Conservation (phyloP, 371 early-diverging fungal genomes). For the Mortierella polycephala region DNA sequence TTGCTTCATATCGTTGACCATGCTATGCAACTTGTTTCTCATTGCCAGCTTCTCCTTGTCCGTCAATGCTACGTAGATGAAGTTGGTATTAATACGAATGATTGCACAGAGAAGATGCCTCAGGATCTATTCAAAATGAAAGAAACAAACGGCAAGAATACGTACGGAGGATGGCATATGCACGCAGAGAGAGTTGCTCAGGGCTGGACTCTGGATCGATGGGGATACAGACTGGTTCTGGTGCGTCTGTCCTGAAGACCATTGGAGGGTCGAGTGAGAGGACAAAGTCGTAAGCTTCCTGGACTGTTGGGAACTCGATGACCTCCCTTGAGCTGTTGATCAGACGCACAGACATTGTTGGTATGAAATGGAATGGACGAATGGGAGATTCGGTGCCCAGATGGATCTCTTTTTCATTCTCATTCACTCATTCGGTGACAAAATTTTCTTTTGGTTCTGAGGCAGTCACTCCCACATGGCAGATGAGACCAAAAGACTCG, state of each 20-base stretch:
- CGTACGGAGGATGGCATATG: slow-evolving; percentile 54
- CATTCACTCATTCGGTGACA: background rate
- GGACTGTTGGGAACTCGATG: slow-evolving; percentile 41
- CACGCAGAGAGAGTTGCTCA: slow-evolving; percentile 30
- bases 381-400: background rate
- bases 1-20: slow-evolving; percentile 49
- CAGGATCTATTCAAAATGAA: background rate
- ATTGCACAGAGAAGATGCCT: background rate
- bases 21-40: slow-evolving; percentile 37
- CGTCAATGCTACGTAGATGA: slow-evolving; percentile 23
- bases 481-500: background rate
- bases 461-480: background rate
- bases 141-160: background rate
- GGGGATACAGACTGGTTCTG: slow-evolving; percentile 45
- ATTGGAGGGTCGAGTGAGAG: slow-evolving; percentile 48
- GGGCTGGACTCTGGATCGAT: slow-evolving; percentile 52
- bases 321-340: slow-evolving; percentile 49
- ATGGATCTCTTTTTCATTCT: background rate
- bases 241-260: slow-evolving; percentile 52
- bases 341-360: slow-evolving; percentile 39
- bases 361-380: background rate
- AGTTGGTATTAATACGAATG: background rate
- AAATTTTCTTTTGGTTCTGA: no score
- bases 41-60: slow-evolving; percentile 44
- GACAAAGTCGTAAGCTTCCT: slow-evolving; percentile 51